Percentiles rank a stretch among this genome's conserved stretches.
Conservation (phyloP, 331 rosid species). For the Quercus tomentella region DNA sequence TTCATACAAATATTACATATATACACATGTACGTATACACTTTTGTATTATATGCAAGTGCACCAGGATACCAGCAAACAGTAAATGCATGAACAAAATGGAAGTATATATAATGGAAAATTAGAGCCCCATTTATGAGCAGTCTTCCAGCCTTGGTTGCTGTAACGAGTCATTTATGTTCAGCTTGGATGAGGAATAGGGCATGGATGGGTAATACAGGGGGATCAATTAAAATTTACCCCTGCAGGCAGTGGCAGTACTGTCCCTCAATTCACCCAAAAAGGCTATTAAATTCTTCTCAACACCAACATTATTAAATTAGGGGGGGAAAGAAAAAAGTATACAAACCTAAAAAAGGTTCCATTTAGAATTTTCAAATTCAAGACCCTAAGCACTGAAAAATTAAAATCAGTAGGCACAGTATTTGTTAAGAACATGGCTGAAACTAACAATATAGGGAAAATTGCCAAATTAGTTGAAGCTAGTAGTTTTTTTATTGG, state of each 20-base stretch:
- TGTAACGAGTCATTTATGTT: background rate
- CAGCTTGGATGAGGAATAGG: background rate
- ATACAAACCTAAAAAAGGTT: background rate
- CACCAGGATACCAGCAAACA: background rate
- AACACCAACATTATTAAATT: background rate
- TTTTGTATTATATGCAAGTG: background rate
- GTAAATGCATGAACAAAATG: background rate
- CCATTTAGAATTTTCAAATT: background rate
- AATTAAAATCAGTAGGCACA: background rate
- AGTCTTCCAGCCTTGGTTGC: background rate
- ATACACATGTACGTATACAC: no score
- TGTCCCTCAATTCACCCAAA: background rate
- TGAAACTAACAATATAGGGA: background rate
- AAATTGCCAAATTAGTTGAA: background rate
- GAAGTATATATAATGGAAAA: background rate
- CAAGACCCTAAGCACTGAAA: background rate
- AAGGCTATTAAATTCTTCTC: background rate
- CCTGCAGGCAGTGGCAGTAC: background rate
- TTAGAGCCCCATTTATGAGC: background rate
- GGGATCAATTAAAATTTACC: background rate
- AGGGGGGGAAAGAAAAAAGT: background rate
- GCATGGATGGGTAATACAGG: background rate
- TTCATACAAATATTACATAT: background rate
- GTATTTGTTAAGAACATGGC: background rate
- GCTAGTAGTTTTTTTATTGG: background rate